Evolutionary conservation across 495 filamentous ascomycete genomes (phyloP).

Genomic region (Chaetomium cochliodes): DNA sequence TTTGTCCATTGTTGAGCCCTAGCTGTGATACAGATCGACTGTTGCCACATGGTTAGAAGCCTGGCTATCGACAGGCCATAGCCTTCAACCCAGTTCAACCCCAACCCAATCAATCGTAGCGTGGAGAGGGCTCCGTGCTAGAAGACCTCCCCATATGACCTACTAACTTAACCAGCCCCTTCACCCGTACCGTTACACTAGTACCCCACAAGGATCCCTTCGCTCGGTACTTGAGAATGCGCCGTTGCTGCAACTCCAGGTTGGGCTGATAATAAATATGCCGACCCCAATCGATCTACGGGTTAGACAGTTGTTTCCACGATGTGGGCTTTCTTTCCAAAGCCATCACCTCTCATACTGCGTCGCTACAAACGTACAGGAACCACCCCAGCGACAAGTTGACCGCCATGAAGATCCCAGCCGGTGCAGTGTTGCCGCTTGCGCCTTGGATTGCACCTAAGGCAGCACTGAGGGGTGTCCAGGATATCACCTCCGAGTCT

Average conservation of each 20-base stretch:
- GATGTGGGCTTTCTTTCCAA: neutral
- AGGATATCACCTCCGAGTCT: slow-evolving; percentile 9
- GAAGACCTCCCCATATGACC: neutral
- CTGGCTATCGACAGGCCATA: neutral
- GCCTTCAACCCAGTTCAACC: neutral
- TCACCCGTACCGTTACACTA: slow-evolving; percentile 21
- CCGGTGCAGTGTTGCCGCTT: slow-evolving; percentile 22
- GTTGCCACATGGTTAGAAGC: neutral
- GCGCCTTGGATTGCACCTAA: slow-evolving; percentile 25
- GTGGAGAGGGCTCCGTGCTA: neutral
- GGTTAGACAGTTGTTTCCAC: neutral
- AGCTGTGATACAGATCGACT: neutral
- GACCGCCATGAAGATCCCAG: slow-evolving; percentile 27
- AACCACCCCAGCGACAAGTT: neutral
- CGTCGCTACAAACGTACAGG: neutral
- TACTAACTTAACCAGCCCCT: slow-evolving; percentile 19
- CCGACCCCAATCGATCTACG: no score
- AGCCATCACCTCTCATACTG: neutral
- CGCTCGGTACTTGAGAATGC: slow-evolving; percentile 21
- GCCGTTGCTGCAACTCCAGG: neutral
- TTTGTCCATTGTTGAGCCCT: neutral
- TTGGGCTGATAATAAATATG: neutral
- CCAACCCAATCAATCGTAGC: neutral
- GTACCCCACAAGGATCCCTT: slow-evolving; percentile 22
- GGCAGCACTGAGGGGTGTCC: slow-evolving; percentile 16